Base-by-base conservation (phyloP, 208 protist species). In the Leishmania tropica region DNA sequence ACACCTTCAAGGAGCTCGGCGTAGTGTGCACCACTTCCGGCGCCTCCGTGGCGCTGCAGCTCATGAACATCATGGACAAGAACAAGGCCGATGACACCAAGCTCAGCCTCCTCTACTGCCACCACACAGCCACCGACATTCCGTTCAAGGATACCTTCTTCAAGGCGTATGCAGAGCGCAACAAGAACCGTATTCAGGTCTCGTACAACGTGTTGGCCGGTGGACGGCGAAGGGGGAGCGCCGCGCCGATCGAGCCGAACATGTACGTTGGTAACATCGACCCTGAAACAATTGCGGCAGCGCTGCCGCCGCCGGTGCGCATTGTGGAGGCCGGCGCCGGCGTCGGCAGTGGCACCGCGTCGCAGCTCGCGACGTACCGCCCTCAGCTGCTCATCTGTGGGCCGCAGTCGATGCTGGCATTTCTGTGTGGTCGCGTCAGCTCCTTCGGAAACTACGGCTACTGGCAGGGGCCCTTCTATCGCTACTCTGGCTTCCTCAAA, bases 21-120 rank as follows among this genome's bases (percentile, higher is more conserved):
- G 64, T 97, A 6, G 80, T 96, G 37, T 97, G 92, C 80, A 92
- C 88, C 79, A 96, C 92, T 35, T 87, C 85, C 45, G 95, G 95
- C 48, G 90, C 92, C 60, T 95, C 92, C 24, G 85, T 96, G 24
- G 92, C 93, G 62, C 83, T 97, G 81, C 95, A 97, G 83, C 83
- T 97, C 68, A 95, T 97, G 93, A 89, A 89, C 47, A 67, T 95
- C 31, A 62, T 97, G 37, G 88, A 92, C 76, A 81, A 88, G 47
- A 83, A 95, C 76, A 85, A 83, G 48, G 53, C 67, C 0, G 93
- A 95, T 74, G 1, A 47, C 28, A 96, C 94, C 28, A 67, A 81
- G 53, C 82, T 97, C 45, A 53, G 42, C 4, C 64, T 97, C 31
- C 78, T 97, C 17, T 97, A 97, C 81, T 96, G 93, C 77, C 90